These are phyloP conservation scores for Phytophthora sojae DNA, from an alignment of 352 stramenopile genomes.

Conservation along the genomic window DNA sequence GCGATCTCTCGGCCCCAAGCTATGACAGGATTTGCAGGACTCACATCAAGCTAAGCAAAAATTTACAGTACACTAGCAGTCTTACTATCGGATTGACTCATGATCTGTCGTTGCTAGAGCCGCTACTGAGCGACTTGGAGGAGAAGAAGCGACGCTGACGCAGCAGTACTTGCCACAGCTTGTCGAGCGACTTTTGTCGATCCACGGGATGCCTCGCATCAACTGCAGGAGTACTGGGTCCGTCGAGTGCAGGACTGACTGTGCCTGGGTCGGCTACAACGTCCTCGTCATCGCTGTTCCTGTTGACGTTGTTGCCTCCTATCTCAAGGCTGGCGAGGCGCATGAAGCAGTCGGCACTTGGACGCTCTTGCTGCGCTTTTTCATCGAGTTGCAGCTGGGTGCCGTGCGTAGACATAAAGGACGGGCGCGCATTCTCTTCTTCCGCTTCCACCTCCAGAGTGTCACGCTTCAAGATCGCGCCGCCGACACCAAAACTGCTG, in stretches of 20 bases:
- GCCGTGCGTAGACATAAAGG: constrained; percentile 80
- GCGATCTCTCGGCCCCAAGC: constrained; percentile 32
- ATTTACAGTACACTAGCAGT: not conserved
- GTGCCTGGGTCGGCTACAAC: constrained; percentile 25
- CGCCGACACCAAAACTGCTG: constrained; percentile 14
- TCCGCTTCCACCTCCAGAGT: constrained; percentile 34
- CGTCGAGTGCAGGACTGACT: not conserved
- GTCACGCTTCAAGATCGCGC: constrained; percentile 22
- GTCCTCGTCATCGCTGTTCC: constrained; percentile 31
- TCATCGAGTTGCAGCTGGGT: constrained; percentile 45
- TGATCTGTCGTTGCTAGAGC: constrained; percentile 49
- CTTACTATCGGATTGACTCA: constrained; percentile 2
- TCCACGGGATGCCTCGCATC: constrained; percentile 8
- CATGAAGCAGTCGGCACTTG: constrained; percentile 83
- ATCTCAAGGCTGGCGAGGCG: constrained; percentile 72
- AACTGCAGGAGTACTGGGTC: not conserved
- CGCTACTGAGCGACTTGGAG: constrained; percentile 56
- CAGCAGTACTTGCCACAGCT: constrained; percentile 64
- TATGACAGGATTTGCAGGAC: constrained; percentile 6
- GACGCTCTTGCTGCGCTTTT: constrained; percentile 45
- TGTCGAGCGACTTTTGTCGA: constrained; percentile 43
- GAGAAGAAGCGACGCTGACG: constrained; percentile 71
- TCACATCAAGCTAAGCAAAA: not conserved
- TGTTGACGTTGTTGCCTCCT: constrained; percentile 38
- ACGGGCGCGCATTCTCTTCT: constrained; percentile 59